Evolutionary conservation across 2,329 filamentous ascomycete genomes (phyloP).

Genomic region (Albifimbria verrucaria): DNA sequence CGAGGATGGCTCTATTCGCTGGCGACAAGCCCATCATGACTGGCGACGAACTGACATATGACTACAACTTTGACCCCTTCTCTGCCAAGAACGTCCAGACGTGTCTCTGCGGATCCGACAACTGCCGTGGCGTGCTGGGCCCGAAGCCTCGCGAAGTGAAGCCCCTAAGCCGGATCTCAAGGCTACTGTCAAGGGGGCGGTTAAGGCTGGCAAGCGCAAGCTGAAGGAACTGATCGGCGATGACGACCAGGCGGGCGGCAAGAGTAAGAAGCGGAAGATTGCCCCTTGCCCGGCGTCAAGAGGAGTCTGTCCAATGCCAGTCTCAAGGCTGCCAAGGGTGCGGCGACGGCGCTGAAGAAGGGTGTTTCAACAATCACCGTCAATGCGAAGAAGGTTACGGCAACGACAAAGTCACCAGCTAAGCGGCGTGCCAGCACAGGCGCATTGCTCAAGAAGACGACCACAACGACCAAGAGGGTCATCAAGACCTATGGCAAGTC

Average conservation of each 20-base stretch:
- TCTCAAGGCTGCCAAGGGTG: conserved; percentile 32
- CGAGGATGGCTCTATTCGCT: conserved; percentile 94
- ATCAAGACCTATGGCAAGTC: conserved; percentile 24
- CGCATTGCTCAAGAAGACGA: conserved; percentile 24
- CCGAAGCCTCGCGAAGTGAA: conserved; percentile 58
- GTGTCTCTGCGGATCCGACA: conserved; percentile 60
- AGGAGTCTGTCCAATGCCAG: conserved; percentile 29
- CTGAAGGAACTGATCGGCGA: conserved; percentile 49
- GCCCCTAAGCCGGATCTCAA: conserved; percentile 42
- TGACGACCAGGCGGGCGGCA: conserved; percentile 36
- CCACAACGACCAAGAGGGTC: conserved; percentile 19
- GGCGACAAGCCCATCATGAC: conserved; percentile 87
- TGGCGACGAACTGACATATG: conserved; percentile 93
- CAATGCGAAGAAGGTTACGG: conserved; percentile 22
- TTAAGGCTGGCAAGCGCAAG: conserved; percentile 55
- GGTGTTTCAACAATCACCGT: conserved; percentile 28
- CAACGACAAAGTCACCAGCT: conserved; percentile 19
- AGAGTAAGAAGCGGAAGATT: conserved; percentile 45
- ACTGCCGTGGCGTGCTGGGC: conserved; percentile 63
- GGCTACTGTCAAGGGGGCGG: conserved; percentile 33
- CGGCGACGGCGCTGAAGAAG: conserved; percentile 34
- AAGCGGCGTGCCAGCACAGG: conserved; percentile 22
- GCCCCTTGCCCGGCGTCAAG: conserved; percentile 30
- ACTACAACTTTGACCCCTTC: conserved; percentile 73
- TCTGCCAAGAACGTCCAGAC: conserved; percentile 66